Base-by-base conservation (phyloP, 208 protist species). In the Kentomonas sorsogonicus region DNA sequence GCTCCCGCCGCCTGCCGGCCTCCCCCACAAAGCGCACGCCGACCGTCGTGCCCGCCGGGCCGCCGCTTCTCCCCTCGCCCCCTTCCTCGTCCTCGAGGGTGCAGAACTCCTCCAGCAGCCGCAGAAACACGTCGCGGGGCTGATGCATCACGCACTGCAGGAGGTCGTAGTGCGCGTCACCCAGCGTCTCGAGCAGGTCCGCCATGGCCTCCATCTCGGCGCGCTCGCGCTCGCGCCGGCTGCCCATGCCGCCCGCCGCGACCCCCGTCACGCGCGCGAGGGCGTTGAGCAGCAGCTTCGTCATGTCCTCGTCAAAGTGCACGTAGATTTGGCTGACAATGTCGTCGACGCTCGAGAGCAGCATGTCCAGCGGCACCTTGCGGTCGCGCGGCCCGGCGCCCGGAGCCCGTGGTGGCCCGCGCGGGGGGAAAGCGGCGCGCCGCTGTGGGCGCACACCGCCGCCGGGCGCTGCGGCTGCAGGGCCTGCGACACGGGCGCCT, bases 321-420 rank as follows among this genome's bases (percentile, higher is more conserved):
- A 92, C 82, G 63, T 95, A 95, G 36, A 95, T 69, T 58, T 95
- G 88, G 3, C 84, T 89, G 4, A 95, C 88, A 43, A 95, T 89
- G 57, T 95, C 88, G 56, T 95, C 88, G 23, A 88, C 77, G 58
- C 78, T 91, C 25, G 80, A 91, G 3, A 91, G 74, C 26, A 90
- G 72, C 62, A 88, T 70, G 52, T 94, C 88, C 23, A 94, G 60
- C 9, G 88, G 62, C 13, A 94, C 75, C 58, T 91, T 89, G 56
- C 69, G 74, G 36, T 82, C 69, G 46, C 82, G 66, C 33, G 79
- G 69, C 57, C 81, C 83, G 34, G 72, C 68, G 10, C 46, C 13
- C n/a, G 26, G 26, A 23, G 20, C 22, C 87, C 87, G 34, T 75
- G 74, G 22, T 71, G 76, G 51, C 89, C 80, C 20, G 79, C 87